Evolutionary conservation across 768 basidiomycete genomes (phyloP).

Genomic region (Dioszegia crocea): DNA sequence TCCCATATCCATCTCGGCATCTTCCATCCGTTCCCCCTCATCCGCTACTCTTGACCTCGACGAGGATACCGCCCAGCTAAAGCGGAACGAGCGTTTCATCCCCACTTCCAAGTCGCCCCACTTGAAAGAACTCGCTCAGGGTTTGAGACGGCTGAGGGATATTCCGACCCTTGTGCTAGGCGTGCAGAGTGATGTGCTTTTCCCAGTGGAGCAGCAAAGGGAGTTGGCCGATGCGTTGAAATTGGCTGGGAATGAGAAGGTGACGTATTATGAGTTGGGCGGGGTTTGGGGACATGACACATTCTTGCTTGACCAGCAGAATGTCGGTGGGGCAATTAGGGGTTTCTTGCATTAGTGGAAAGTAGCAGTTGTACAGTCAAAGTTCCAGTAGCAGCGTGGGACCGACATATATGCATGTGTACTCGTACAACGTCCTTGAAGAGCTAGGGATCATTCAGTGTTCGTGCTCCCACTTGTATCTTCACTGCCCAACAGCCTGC

Average conservation of each 20-base stretch:
- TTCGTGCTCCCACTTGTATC: slow-evolving; percentile 18
- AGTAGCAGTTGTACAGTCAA: neutral
- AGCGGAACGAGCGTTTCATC: slow-evolving; percentile 48
- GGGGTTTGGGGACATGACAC: slow-evolving; percentile 99
- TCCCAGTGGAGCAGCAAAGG: slow-evolving; percentile 94
- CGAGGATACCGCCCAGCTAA: slow-evolving; percentile 23
- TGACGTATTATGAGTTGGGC: slow-evolving; percentile 94
- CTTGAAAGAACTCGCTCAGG: slow-evolving; percentile 69
- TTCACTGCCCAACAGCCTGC: slow-evolving; percentile 35
- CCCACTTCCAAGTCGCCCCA: slow-evolving; percentile 58
- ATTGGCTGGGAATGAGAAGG: slow-evolving; percentile 78
- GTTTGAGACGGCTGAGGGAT: slow-evolving; percentile 67
- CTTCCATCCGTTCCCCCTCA: slow-evolving; percentile 33
- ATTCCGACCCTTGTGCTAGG: slow-evolving; percentile 84
- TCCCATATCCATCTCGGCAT: slow-evolving; percentile 27
- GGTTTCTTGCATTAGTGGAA: slow-evolving; percentile 65
- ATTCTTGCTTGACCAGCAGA: slow-evolving; percentile 86
- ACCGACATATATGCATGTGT: neutral
- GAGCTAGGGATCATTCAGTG: neutral
- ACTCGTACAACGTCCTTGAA: neutral
- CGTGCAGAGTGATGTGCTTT: slow-evolving; percentile 93
- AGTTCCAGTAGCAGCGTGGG: neutral
- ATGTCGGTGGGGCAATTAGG: slow-evolving; percentile 84
- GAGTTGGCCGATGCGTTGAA: slow-evolving; percentile 89
- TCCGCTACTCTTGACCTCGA: slow-evolving; percentile 26